A percentile compares a stretch with the other conserved stretches of the same genome.
Evolutionary conservation across 805 yeast genomes (phyloP).

Genomic region (Tetrapisispora fleetii): DNA sequence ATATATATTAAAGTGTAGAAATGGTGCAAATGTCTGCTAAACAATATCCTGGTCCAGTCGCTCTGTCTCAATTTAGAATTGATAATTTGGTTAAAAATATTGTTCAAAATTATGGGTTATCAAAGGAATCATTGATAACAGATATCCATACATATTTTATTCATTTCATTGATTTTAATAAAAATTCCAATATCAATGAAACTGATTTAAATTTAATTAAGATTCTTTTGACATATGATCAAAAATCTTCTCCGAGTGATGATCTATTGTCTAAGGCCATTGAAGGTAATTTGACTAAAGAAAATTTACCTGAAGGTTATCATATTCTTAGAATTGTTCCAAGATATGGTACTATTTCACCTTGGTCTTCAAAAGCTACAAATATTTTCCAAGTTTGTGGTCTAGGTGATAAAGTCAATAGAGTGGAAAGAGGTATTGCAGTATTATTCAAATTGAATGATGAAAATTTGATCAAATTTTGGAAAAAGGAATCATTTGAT

Average conservation of each 20-base stretch:
- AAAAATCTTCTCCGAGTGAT: constrained; percentile 45
- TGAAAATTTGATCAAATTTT: constrained; percentile 46
- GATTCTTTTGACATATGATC: constrained; percentile 64
- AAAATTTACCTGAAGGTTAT: constrained; percentile 33
- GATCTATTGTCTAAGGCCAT: constrained; percentile 22
- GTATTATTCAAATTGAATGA: constrained; percentile 64
- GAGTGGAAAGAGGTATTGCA: constrained; percentile 88
- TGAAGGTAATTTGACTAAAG: constrained; percentile 11
- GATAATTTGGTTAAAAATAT: constrained; percentile 61
- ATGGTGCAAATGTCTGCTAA: constrained; percentile 33
- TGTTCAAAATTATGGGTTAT: constrained; percentile 53
- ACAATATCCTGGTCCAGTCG: constrained; percentile 78
- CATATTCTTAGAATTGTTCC: constrained; percentile 73
- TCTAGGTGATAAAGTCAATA: constrained; percentile 53
- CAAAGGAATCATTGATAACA: constrained; percentile 44
- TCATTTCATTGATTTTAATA: constrained; percentile 61
- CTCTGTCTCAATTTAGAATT: constrained; percentile 80
- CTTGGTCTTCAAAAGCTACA: constrained; percentile 99
- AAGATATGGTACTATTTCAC: constrained; percentile 92
- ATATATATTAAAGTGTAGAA: too few relatives aligned
- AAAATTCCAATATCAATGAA: constrained; percentile 25
- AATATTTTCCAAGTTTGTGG: constrained; percentile 89
- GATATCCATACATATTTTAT: constrained; percentile 66
- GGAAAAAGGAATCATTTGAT: constrained; percentile 37
- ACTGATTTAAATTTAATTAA: constrained; percentile 42